Conservation (phyloP, 345 rosid species). For the Firmiana major region DNA sequence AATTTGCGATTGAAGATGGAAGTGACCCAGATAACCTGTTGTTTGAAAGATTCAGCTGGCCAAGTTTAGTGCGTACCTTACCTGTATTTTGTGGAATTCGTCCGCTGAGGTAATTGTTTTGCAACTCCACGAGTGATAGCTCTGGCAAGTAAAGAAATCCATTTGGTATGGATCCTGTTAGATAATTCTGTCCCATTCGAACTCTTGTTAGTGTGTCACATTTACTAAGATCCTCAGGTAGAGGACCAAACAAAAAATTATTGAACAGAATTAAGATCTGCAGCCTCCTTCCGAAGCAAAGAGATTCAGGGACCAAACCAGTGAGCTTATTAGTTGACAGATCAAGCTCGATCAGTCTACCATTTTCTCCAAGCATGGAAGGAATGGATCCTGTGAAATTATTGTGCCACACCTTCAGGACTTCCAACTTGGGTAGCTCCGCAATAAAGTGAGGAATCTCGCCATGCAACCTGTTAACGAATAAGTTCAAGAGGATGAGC, state of each 20-base stretch:
- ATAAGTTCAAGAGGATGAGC: conserved; percentile 65
- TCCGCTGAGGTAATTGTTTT: conserved; percentile 65
- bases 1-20: conserved; percentile 62
- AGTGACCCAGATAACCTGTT: conserved; percentile 65
- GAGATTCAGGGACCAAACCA: conserved; percentile 53
- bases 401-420: conserved; percentile 74
- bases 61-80: conserved; percentile 34
- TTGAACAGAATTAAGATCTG: conserved; percentile 63
- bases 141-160: conserved; percentile 69
- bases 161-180: conserved; percentile 66
- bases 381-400: conserved; percentile 90
- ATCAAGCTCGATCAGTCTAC: conserved; percentile 60
- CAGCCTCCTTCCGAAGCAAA: conserved; percentile 53
- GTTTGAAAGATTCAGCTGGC: conserved; percentile 68
- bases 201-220: conserved; percentile 62
- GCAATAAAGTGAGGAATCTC: conserved; percentile 68
- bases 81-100: conserved; percentile 32
- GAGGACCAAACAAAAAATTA: conserved; percentile 81
- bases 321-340: conserved; percentile 90
- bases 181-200: conserved; percentile 75
- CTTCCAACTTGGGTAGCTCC: conserved; percentile 51
- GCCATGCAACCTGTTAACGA: conserved; percentile 77
- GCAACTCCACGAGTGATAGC: conserved; percentile 69
- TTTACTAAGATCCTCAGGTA: conserved; percentile 65
- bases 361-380: conserved; percentile 61